phyloP scores from a whole-genome alignment of 257 asterid genomes.

The Vinca minor region DNA sequence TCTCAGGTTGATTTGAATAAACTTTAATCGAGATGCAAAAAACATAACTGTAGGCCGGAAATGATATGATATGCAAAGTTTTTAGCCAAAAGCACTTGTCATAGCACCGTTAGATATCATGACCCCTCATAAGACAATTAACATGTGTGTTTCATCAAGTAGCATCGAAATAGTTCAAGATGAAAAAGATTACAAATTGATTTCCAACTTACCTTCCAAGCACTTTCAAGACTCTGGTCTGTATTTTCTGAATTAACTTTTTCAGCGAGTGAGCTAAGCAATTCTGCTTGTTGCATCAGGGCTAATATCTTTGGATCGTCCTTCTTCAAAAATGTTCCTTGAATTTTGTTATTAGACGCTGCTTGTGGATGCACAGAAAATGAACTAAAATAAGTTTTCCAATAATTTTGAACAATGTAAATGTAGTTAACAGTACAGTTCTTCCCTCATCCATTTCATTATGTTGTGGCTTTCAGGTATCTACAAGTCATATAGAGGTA shows the following conservation, averaged over 20 bases:
- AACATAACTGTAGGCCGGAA: background rate
- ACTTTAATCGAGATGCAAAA: background rate
- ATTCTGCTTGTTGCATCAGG: slow-evolving; percentile 87
- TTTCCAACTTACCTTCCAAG: slow-evolving; percentile 62
- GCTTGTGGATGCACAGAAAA: slow-evolving; percentile 19
- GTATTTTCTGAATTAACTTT: slow-evolving; percentile 75
- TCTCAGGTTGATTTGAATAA: background rate
- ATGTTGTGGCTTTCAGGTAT: too few relatives aligned
- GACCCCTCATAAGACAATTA: slow-evolving; percentile 1
- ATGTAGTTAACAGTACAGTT: too few relatives aligned
- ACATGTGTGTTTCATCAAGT: background rate
- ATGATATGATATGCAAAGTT: background rate
- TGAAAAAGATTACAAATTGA: background rate
- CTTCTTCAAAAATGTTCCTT: slow-evolving; percentile 68
- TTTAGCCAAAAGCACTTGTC: background rate
- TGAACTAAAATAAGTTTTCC: slow-evolving; percentile 4
- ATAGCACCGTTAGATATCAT: too few relatives aligned
- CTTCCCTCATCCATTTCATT: too few relatives aligned
- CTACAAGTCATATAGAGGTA: background rate
- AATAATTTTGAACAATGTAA: background rate
- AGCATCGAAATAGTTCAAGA: background rate
- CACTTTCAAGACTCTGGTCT: slow-evolving; percentile 71
- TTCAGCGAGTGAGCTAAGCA: slow-evolving; percentile 82
- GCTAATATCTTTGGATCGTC: slow-evolving; percentile 84
- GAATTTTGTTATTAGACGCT: slow-evolving; percentile 43